phyloP scores from a whole-genome alignment of 257 asterid genomes.

The Ilex asprella region DNA sequence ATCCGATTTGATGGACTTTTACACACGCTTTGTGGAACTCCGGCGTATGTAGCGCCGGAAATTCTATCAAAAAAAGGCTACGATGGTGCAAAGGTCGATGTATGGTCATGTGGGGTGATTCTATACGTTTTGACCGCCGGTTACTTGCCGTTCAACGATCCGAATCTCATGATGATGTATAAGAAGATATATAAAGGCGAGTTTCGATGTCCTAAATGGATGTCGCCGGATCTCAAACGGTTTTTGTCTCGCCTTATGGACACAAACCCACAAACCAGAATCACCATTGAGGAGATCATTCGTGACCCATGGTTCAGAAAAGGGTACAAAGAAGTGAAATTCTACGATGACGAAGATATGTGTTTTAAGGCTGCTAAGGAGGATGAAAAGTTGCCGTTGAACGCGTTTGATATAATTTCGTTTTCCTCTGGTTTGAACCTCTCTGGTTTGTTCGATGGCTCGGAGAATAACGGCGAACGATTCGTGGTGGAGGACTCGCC shows the following conservation, averaged over 20 bases:
- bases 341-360: conserved; percentile 20
- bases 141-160: conserved; percentile 63
- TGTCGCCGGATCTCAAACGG: conserved; percentile 70
- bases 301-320: conserved; percentile 68
- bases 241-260: conserved; percentile 59
- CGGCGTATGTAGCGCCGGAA: conserved; percentile 97
- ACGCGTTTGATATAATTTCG: conserved; percentile 77
- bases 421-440: conserved; percentile 73
- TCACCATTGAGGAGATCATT: conserved; percentile 65
- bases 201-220: conserved; percentile 79
- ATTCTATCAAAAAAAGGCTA: conserved; percentile 70
- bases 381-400: conserved; percentile 29
- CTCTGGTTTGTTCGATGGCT: conserved; percentile 48
- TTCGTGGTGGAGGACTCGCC: conserved; percentile 45
- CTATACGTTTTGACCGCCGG: conserved; percentile 44
- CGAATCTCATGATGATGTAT: conserved; percentile 43
- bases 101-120: conserved; percentile 80
- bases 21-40: conserved; percentile 93
- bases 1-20: conserved; percentile 53
- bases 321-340: conserved; percentile 36
- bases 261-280: conserved; percentile 58
- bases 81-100: conserved; percentile 73
- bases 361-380: conserved; percentile 18
- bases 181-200: conserved; percentile 71
- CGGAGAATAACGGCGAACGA: conserved; percentile 42